Percentiles rank a stretch among this genome's conserved stretches.
Conservation (phyloP, 768 basidiomycete genomes). For the Filobasidium floriforme region DNA sequence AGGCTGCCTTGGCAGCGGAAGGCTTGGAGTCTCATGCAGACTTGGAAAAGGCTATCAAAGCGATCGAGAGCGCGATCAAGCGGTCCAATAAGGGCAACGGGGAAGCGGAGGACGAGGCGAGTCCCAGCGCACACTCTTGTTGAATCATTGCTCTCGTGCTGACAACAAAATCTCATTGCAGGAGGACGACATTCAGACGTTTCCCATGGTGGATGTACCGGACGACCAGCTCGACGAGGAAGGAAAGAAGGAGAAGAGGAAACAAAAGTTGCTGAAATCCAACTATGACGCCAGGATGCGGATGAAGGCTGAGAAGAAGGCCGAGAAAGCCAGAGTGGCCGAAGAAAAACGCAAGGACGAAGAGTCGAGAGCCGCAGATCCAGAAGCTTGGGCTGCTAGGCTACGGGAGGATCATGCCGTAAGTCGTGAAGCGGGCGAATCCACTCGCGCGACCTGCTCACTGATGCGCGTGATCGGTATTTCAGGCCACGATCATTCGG, state of each 20-base stretch:
- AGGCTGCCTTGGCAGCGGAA: constrained; percentile 45
- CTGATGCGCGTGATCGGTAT: constrained; percentile 7
- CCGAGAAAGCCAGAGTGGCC: constrained; percentile 55
- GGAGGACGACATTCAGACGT: constrained; percentile 49
- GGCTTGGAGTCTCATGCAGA: constrained; percentile 54
- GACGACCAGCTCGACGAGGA: constrained; percentile 91
- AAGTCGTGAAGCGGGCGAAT: constrained; percentile 23
- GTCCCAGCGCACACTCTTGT: not conserved
- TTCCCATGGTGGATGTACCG: constrained; percentile 83
- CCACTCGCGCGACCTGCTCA: not conserved
- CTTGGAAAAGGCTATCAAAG: constrained; percentile 54
- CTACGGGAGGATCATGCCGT: constrained; percentile 77
- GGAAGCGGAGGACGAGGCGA: constrained; percentile 27
- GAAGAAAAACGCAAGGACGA: constrained; percentile 60
- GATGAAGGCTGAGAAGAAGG: constrained; percentile 75
- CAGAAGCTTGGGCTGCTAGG: constrained; percentile 64
- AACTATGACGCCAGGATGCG: constrained; percentile 84
- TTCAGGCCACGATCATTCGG: constrained; percentile 65
- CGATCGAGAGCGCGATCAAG: constrained; percentile 54
- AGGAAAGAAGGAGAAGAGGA: constrained; percentile 83
- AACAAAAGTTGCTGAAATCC: constrained; percentile 84
- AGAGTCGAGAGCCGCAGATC: constrained; percentile 65
- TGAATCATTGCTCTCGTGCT: not conserved
- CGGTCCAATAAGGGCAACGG: constrained; percentile 50
- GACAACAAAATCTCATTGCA: not conserved